phyloP scores from a whole-genome alignment of 225 moss, liverwort and hornwort species.

The Straminergon stramineum region DNA sequence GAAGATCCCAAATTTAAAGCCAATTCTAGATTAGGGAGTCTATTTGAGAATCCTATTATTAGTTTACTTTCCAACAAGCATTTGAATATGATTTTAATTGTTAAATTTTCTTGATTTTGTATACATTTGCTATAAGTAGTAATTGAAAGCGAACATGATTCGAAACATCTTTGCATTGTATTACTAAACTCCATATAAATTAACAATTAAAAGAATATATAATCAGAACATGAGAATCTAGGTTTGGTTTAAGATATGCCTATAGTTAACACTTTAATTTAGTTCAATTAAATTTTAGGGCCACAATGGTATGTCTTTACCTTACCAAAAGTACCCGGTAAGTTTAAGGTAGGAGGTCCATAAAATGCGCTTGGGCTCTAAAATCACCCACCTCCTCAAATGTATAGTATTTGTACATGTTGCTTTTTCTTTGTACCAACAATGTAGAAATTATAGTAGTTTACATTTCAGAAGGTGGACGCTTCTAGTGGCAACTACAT shows the following conservation, averaged over 20 bases:
- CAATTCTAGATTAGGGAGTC: rapidly evolving
- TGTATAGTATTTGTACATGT: background rate
- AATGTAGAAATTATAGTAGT: background rate
- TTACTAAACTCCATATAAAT: background rate
- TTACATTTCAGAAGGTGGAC: background rate
- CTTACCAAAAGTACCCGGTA: background rate
- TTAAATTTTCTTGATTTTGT: background rate
- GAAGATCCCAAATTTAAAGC: background rate
- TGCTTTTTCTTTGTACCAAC: no score
- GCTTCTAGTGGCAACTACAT: background rate
- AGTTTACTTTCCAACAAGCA: background rate
- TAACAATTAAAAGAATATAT: no score
- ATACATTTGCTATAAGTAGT: no score
- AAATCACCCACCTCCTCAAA: no score
- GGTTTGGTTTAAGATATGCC: background rate
- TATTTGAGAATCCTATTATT: background rate
- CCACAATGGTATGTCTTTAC: background rate
- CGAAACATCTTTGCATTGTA: background rate
- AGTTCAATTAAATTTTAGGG: background rate
- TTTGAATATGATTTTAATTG: background rate
- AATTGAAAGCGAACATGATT: background rate
- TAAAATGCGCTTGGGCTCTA: background rate
- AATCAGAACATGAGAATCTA: rapidly evolving
- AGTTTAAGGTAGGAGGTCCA: background rate
- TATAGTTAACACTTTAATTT: background rate